Base-by-base conservation (phyloP, 176 grass and related monocot genomes). In the Elymus sibiricus region DNA sequence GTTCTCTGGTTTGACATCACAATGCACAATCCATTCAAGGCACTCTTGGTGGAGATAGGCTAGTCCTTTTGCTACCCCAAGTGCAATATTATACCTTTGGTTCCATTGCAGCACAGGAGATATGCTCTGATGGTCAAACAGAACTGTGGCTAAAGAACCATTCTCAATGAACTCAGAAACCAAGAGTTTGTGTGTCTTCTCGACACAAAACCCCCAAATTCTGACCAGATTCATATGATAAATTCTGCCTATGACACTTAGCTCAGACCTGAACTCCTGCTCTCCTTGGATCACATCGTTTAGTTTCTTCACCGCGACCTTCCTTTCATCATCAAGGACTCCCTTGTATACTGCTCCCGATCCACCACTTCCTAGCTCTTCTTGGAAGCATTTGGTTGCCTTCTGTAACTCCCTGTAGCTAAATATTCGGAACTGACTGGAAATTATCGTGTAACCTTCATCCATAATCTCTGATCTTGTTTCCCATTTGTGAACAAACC, bases 21-120 rank as follows among this genome's bases (percentile, higher is more conserved):
- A 97, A 22, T 97, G 94, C 16, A 92, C 82, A 0, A 92, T 85
- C 94, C 92, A 97, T 71, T 97, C 93, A 32, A 90, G 77, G 13
- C 87, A 94, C 27, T 88, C 89, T 27, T 94, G 90, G 26, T 97
- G 94, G 37, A 97, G 89, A 77, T 94, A 93, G 0, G 86, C 86
- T 31, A 93, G 46, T 14, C 88, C 91, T 81, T 91, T 89, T 2
- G 71, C 86, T 0, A 93, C 83, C 2, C 94, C 90, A 21, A 94
- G 40, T 15, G 90, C 90, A 9, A 94, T 94, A 25, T 85, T 90
- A 65, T 60, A 94, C 65, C 91, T 91, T 58, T 83, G 32, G 5
- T 7, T 76, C 91, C 93, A 91, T 51, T 58, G 15, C 21, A 95
- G 80, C 13, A 47, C 73, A 44, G 11, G 9, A 66, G 13, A 26